Conservation (phyloP, 1,284 basidiomycete genomes). For the Filobasidium uniguttulatum region DNA sequence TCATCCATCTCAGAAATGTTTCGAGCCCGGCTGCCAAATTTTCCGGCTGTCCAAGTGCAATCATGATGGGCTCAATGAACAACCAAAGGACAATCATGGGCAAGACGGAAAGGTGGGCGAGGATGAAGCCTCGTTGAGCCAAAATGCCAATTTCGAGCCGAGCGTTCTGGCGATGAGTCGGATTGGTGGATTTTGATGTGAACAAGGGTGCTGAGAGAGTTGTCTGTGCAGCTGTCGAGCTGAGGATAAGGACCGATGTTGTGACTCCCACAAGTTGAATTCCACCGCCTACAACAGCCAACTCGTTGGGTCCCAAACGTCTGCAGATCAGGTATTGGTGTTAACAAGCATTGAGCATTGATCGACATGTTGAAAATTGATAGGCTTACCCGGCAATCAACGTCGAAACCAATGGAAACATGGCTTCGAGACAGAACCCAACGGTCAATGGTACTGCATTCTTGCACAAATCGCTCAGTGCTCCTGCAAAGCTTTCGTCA, state of each 20-base stretch:
- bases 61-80: slow-evolving; percentile 20
- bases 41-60: slow-evolving; percentile 19
- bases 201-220: slow-evolving; percentile 27
- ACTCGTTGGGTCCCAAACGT: slow-evolving; percentile 18
- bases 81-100: slow-evolving; percentile 23
- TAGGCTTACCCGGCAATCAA: slow-evolving; percentile 1
- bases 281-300: slow-evolving; percentile 24
- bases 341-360: neutral
- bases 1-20: slow-evolving; percentile 8
- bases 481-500: neutral
- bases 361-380: neutral
- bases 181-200: slow-evolving; percentile 15
- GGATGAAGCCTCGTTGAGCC: slow-evolving; percentile 23
- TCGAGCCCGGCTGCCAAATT: slow-evolving; percentile 19
- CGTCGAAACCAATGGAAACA: neutral
- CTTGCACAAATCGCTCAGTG: neutral
- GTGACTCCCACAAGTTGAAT: slow-evolving; percentile 23
- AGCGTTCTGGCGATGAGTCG: slow-evolving; percentile 9
- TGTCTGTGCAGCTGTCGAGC: slow-evolving; percentile 27
- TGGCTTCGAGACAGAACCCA: slow-evolving; percentile 2
- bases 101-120: slow-evolving; percentile 18
- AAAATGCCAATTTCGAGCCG: slow-evolving; percentile 25
- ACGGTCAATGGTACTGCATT: slow-evolving; percentile 3
- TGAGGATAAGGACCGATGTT: slow-evolving; percentile 20
- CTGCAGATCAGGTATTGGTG: slow-evolving; percentile 19